Conservation (phyloP, 345 rosid species). For the Aquilaria yunnanensis region DNA sequence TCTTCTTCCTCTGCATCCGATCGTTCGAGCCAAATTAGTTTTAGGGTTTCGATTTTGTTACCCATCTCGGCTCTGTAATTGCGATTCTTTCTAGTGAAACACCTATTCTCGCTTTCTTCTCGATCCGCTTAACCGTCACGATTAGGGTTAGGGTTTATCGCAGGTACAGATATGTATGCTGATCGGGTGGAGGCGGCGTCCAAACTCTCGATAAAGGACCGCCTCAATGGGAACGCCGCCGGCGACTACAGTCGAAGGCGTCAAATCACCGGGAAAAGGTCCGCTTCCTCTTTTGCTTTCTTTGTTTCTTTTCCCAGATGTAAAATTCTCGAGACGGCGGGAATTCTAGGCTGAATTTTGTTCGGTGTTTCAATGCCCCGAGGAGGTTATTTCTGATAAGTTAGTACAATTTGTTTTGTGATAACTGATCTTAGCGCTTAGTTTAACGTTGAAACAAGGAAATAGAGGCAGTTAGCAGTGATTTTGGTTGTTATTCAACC, state of each 20-base stretch:
- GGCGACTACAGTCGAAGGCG: constrained; percentile 46
- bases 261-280: constrained; percentile 84
- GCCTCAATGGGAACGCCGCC: constrained; percentile 58
- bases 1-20: too few relatives aligned
- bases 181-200: constrained; percentile 76
- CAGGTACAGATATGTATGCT: constrained; percentile 60
- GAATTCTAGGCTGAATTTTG: not conserved
- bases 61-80: too few relatives aligned
- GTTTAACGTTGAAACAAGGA: not conserved
- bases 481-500: too few relatives aligned
- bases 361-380: not conserved
- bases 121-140: not conserved
- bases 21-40: too few relatives aligned
- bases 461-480: not conserved
- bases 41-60: too few relatives aligned
- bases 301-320: not conserved
- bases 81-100: not conserved
- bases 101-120: not conserved
- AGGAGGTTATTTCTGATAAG: not conserved
- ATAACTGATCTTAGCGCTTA: not conserved
- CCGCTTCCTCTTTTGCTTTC: constrained; percentile 4
- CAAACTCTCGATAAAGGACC: constrained; percentile 59
- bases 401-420: not conserved
- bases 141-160: constrained; percentile 37
- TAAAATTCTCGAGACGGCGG: constrained; percentile 6